Conservation (phyloP, 768 basidiomycete genomes). For the Rubroboletus pulcherrimus region DNA sequence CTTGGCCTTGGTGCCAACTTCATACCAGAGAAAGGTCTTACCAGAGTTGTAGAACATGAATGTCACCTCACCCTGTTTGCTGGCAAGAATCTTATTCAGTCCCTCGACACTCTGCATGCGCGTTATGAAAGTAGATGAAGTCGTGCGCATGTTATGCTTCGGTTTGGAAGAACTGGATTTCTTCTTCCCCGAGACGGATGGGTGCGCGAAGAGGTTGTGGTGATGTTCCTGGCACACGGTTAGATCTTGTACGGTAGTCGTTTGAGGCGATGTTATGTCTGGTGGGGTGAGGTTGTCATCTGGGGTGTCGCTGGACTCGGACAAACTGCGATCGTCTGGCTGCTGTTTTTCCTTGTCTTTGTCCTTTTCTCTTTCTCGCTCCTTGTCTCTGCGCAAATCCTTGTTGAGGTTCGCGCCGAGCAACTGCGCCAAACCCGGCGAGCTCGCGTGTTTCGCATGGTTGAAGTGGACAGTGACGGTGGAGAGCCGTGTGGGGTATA, state of each 20-base stretch:
- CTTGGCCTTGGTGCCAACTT: conserved; percentile 81
- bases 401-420: conserved; percentile 57
- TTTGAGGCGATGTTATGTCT: conserved; percentile 36
- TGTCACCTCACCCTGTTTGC: conserved; percentile 80
- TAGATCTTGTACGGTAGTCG: conserved; percentile 34
- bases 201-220: conserved; percentile 61
- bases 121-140: conserved; percentile 89
- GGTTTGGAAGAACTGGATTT: conserved; percentile 64
- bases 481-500: conserved; percentile 61
- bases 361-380: conserved; percentile 35
- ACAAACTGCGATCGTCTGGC: conserved; percentile 64
- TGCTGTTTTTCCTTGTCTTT: conserved; percentile 38
- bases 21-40: conserved; percentile 83
- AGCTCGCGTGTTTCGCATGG: conserved; percentile 45
- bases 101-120: conserved; percentile 81
- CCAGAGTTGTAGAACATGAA: conserved; percentile 87
- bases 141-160: conserved; percentile 89
- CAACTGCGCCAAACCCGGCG: conserved; percentile 64
- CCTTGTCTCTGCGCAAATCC: conserved; percentile 49
- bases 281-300: conserved; percentile 50
- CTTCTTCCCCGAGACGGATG: conserved; percentile 47
- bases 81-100: conserved; percentile 61
- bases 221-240: conserved; percentile 30
- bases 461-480: conserved; percentile 63
- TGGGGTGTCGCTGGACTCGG: conserved; percentile 71